Base-by-base conservation (phyloP, 192 early-diverging fungal species). In the Coemansia sp. region DNA sequence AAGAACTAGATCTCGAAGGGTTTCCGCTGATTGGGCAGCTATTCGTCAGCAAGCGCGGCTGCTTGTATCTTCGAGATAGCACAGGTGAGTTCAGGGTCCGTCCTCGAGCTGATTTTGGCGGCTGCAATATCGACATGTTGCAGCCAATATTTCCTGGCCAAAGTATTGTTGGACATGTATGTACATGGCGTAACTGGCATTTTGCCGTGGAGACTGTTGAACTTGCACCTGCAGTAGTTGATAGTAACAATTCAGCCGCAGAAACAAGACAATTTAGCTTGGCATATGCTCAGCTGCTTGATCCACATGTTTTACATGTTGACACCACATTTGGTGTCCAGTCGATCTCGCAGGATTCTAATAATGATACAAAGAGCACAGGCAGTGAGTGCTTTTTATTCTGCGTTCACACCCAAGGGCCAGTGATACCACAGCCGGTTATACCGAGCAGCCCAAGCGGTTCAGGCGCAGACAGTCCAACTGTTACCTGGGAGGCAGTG, bases 11-110 rank as follows among this genome's bases (percentile, higher is more conserved):
- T 7, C 60, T 73, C 22, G 51, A 66, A 31, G 49, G 58, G 8
- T 56, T 62, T 21, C 67, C 76, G 9, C 47, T 78, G 21, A 56
- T 78, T 2, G 71, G 76, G 22, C 58, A 67, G 3, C 59, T 78
- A 21, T 55, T 52, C 5, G 50, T 73, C 4, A 54, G 54, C 21
- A 52, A 62, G 9, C 76, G 76, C 10, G 76, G 76, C 9, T 47
- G 44, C 27, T n/a, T 78, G 18, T 78, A 58, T n/a, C 59, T 78
- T 8, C 63, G 56, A 16, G 76, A 78, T 48, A 32, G 48, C n/a
- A 73, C 76, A 9, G 76, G 62, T 7, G 51, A 61, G 54, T 19
- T 75, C 4, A 57, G 58, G 16, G 59, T 74, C 12, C 65, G 65
- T 34, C 65, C 65, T 4, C 28, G 49, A 18, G 58, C 58, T 47